These are phyloP conservation scores for Bipolaris victoriae DNA, from an alignment of 2,329 filamentous ascomycete species.

Conservation along the genomic window DNA sequence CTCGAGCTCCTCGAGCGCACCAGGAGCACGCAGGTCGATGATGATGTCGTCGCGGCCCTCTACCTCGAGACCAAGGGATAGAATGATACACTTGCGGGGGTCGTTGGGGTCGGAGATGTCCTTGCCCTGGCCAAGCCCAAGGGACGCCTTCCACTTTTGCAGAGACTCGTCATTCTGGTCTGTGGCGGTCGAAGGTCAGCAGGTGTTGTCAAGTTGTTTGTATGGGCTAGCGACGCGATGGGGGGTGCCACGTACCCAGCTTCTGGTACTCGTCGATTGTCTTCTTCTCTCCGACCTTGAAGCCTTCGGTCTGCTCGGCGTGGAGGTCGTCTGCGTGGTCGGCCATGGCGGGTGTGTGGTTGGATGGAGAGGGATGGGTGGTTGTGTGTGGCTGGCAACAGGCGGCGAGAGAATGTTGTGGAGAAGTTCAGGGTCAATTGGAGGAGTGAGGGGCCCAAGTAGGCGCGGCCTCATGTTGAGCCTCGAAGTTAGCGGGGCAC, in stretches of 20 bases:
- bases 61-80: constrained; percentile 85
- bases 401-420: constrained; percentile 16
- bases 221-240: not conserved
- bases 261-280: constrained; percentile 92
- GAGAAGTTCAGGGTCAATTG: constrained; percentile 19
- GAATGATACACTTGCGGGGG: constrained; percentile 89
- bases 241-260: constrained; percentile 71
- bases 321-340: constrained; percentile 76
- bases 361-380: constrained; percentile 4
- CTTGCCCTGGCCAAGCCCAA: constrained; percentile 75
- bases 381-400: constrained; percentile 1
- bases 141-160: constrained; percentile 95
- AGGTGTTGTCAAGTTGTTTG: not conserved
- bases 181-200: constrained; percentile 39
- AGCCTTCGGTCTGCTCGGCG: constrained; percentile 88
- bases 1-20: constrained; percentile 78
- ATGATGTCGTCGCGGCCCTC: constrained; percentile 82
- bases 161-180: constrained; percentile 86
- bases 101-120: constrained; percentile 67
- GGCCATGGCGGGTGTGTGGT: constrained; percentile 32
- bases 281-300: constrained; percentile 99
- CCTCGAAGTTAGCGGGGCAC: constrained; percentile 33
- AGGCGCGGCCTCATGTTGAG: constrained; percentile 23
- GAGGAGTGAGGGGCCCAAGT: constrained; percentile 17
- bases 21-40: constrained; percentile 80